A percentile compares a stretch with the other conserved stretches of the same genome.
These are phyloP conservation scores for Aschersonia sp. DNA, from an alignment of 2,329 filamentous ascomycete species.

Conservation along the genomic window DNA sequence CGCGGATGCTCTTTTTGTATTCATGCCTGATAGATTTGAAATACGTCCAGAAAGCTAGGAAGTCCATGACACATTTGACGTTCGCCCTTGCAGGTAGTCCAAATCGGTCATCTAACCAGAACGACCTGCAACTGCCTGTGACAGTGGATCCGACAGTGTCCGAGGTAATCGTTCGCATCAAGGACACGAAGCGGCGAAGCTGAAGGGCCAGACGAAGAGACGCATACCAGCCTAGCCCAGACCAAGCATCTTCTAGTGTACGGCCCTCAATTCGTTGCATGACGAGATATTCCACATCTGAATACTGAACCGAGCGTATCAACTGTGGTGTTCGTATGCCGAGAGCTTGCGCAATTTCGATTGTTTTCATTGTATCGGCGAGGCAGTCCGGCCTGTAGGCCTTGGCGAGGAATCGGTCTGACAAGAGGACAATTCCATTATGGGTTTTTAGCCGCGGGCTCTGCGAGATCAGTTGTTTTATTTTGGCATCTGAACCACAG, in stretches of 20 bases:
- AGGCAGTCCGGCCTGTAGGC: background rate
- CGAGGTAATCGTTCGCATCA: background rate
- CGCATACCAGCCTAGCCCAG: background rate
- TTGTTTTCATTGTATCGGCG: background rate
- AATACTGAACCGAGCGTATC: background rate
- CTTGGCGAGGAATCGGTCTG: background rate
- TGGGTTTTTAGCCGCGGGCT: background rate
- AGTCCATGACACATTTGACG: background rate
- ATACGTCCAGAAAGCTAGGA: background rate
- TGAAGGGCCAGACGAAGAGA: slow-evolving; percentile 1
- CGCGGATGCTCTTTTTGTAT: background rate
- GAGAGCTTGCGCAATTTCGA: background rate
- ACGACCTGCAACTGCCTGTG: background rate
- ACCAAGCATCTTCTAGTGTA: background rate
- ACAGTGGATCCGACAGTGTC: background rate
- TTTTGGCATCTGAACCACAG: background rate
- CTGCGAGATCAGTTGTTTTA: background rate
- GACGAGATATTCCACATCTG: background rate
- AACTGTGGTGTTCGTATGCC: background rate
- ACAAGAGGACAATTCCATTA: background rate
- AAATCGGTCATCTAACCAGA: background rate
- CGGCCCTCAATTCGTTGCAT: background rate
- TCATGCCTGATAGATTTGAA: slow-evolving; percentile 1
- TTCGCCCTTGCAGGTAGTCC: background rate
- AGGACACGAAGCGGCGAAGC: slow-evolving; percentile 1